phyloP scores from a whole-genome alignment of 179 eudicot genomes.

The Actinidia arguta region DNA sequence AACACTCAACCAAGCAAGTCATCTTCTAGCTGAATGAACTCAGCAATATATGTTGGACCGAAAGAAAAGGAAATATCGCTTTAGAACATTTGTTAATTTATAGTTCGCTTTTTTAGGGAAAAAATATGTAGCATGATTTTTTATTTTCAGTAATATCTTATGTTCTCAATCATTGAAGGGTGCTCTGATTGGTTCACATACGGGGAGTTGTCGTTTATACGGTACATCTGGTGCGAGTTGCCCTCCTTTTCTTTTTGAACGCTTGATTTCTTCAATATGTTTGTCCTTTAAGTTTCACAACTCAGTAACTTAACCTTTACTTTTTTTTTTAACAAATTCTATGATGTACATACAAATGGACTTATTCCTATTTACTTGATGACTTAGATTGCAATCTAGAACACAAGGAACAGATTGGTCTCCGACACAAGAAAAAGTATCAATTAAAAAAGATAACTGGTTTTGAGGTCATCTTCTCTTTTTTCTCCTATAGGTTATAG shows the following conservation, averaged over 20 bases:
- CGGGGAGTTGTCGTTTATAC: slow-evolving; percentile 77
- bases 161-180: slow-evolving; percentile 54
- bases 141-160: not conserved
- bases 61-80: not conserved
- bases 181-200: slow-evolving; percentile 81
- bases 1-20: not conserved
- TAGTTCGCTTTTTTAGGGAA: not conserved
- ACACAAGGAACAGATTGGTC: slow-evolving; percentile 60
- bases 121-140: not conserved
- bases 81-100: not conserved
- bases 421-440: slow-evolving; percentile 62
- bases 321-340: not conserved
- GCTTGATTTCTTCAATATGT: not conserved
- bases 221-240: slow-evolving; percentile 58
- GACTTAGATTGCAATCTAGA: slow-evolving; percentile 62
- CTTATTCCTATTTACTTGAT: slow-evolving; percentile 7
- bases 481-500: not conserved
- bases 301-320: not conserved
- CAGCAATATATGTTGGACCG: not conserved
- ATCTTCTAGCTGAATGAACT: not conserved
- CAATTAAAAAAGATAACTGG: slow-evolving; percentile 77
- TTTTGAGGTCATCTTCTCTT: slow-evolving; percentile 55
- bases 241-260: slow-evolving; percentile 12
- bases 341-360: not conserved
- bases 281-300: not conserved